Base-by-base conservation (phyloP, 1,139 yeast species). In the Suhomyces terraborum region DNA sequence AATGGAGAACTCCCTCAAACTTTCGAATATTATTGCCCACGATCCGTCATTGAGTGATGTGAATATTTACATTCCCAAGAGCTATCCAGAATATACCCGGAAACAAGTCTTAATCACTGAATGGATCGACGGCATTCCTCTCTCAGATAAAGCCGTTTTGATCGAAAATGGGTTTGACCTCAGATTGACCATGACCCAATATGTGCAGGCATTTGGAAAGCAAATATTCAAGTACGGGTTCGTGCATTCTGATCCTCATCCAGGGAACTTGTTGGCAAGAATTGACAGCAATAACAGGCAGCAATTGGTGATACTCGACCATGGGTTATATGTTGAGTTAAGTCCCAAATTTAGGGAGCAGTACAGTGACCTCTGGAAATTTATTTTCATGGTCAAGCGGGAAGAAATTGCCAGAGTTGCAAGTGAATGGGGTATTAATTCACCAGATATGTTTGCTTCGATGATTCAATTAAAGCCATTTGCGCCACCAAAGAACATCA, bases 231-330 rank as follows among this genome's bases (percentile, higher is more conserved):
- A 75, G 31, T 85, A 87, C 77, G 94, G 94, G 6, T 71, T 79
- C 45, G 81, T 86, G 12, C 94, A 86, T 58, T 80, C 89, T 38
- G 95, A 86, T 57, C 88, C 93, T 6, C 95, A 86, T 55, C 94
- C 94, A 1, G 95, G 95, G 4, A 86, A 86, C 55, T 61, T 86
- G 46, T 58, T 85, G 43, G 77, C 81, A 3, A 63, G 88, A 31
- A 55, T 66, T 21, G 61, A 64, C 20, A 44, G 53, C 1, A 52
- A 59, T 1, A 69, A 71, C 8, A 62, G 66, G 34, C 85, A 81
- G 54, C 80, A 84, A 54, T 63, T 85, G 41, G 88, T 86, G 23
- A 66, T 86, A 33, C 63, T 86, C 35, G 95, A 86, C 56, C 94
- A 85, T 58, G 95, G 94, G 0, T 64, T 86, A 25, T 85, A 84